Conservation (phyloP, 306 rosid genomes). For the Lathyrus tuberosus region DNA sequence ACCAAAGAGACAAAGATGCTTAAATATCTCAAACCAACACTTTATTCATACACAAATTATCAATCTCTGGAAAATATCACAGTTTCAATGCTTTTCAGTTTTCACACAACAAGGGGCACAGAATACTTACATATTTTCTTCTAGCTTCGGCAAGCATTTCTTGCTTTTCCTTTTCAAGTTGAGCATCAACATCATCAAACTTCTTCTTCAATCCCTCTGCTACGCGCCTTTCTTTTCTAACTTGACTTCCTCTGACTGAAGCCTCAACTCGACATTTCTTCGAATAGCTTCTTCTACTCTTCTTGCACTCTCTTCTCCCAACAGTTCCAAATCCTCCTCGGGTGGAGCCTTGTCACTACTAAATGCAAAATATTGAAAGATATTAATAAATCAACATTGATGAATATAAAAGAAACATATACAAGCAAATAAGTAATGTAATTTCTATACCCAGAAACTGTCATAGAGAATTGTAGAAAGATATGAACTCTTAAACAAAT, state of each 20-base stretch:
- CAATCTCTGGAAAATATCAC: conserved; percentile 4
- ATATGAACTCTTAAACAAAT: no score
- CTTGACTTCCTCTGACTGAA: conserved; percentile 66
- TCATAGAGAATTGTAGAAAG: no score
- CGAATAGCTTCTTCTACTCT: conserved; percentile 84
- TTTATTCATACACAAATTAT: neutral
- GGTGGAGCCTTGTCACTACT: conserved; percentile 52
- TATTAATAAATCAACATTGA: conserved; percentile 1
- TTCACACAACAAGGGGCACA: neutral
- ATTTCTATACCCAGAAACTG: no score
- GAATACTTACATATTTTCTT: conserved; percentile 72
- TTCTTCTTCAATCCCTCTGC: conserved; percentile 76
- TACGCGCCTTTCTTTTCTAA: conserved; percentile 61
- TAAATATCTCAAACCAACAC: conserved; percentile 18
- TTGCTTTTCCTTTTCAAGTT: conserved; percentile 88
- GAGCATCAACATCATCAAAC: conserved; percentile 72
- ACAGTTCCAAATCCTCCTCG: conserved; percentile 63
- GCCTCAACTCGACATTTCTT: conserved; percentile 71
- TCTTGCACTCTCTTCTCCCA: conserved; percentile 82
- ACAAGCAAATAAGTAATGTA: neutral
- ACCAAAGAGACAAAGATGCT: conserved; percentile 23
- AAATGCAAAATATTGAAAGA: conserved; percentile 43
- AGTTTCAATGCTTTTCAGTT: neutral
- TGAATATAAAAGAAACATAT: conserved; percentile 1
- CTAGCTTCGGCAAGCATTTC: conserved; percentile 78